phyloP scores from a whole-genome alignment of 106 monocot species.

The Dactylorhiza incarnata region DNA sequence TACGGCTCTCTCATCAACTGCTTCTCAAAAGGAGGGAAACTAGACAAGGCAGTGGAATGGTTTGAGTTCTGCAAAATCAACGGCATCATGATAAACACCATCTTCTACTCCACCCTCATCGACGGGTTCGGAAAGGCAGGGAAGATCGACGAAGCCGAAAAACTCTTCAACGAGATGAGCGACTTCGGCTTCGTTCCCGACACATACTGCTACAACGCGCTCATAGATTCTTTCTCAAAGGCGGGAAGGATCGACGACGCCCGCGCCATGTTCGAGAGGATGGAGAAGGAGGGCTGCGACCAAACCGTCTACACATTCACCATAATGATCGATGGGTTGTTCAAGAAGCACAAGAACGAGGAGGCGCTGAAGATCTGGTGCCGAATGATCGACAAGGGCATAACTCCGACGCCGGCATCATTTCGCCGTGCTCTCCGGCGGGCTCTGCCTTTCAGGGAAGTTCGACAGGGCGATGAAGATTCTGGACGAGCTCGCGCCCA shows the following conservation, averaged over 20 bases:
- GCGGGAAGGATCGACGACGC: conserved; percentile 61
- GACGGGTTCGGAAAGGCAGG: conserved; percentile 86
- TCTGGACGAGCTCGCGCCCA: conserved; percentile 81
- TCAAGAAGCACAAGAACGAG: conserved; percentile 74
- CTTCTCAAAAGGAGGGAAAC: conserved; percentile 65
- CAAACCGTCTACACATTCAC: conserved; percentile 79
- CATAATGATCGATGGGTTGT: conserved; percentile 80
- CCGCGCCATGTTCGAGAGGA: conserved; percentile 40
- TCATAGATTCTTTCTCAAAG: conserved; percentile 60
- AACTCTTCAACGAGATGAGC: conserved; percentile 61
- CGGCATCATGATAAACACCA: conserved; percentile 39
- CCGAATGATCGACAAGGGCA: conserved; percentile 79
- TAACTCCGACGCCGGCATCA: conserved; percentile 66
- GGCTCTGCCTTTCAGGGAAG: conserved; percentile 91
- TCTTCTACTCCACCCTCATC: conserved; percentile 68
- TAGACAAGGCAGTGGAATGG: conserved; percentile 64
- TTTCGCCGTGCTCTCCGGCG: conserved; percentile 60
- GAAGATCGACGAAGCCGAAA: conserved; percentile 45
- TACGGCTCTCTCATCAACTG: conserved; percentile 66
- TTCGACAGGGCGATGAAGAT: conserved; percentile 73
- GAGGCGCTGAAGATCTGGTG: conserved; percentile 83
- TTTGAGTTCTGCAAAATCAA: conserved; percentile 43
- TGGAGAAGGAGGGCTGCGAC: conserved; percentile 69
- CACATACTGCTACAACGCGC: conserved; percentile 74
- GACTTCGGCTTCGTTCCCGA: conserved; percentile 44